Evolutionary conservation across 208 protist species (phyloP).

Genomic region (Leishmania tarentolae): DNA sequence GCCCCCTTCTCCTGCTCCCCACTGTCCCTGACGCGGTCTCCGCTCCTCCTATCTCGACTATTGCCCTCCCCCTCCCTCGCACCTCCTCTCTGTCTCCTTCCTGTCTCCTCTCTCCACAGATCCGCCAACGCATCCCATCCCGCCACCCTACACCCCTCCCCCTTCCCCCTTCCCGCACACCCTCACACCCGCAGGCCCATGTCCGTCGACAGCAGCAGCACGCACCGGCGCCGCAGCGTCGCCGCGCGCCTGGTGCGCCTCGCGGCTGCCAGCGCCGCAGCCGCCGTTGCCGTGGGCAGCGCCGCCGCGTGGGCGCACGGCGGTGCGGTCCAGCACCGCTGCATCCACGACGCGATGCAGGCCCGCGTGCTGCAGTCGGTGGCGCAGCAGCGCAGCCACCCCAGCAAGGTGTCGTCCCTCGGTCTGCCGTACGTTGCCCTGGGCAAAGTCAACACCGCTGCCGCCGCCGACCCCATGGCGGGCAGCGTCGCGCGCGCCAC

Average conservation of each 20-base stretch:
- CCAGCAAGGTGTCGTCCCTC: not conserved
- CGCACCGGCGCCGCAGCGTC: conserved; percentile 18
- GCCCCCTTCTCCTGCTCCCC: not conserved
- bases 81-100: not conserved
- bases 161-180: not conserved
- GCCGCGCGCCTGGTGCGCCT: conserved; percentile 18
- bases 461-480: not conserved
- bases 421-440: conserved; percentile 14
- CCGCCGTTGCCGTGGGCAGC: not conserved
- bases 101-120: not conserved
- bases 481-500: not conserved
- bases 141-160: not conserved
- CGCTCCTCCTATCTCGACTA: not conserved
- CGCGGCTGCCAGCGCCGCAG: conserved; percentile 21
- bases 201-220: not conserved
- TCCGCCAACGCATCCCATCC: not conserved
- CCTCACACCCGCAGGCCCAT: not conserved
- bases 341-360: conserved; percentile 24
- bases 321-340: not conserved
- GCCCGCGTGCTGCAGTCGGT: conserved; percentile 24
- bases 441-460: not conserved
- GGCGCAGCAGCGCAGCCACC: not conserved
- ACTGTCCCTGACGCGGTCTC: not conserved
- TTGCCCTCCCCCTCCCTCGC: not conserved
- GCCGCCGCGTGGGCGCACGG: not conserved